Base-by-base conservation (phyloP, 2,329 filamentous ascomycete species). In the Trichoderma pleuroti region DNA sequence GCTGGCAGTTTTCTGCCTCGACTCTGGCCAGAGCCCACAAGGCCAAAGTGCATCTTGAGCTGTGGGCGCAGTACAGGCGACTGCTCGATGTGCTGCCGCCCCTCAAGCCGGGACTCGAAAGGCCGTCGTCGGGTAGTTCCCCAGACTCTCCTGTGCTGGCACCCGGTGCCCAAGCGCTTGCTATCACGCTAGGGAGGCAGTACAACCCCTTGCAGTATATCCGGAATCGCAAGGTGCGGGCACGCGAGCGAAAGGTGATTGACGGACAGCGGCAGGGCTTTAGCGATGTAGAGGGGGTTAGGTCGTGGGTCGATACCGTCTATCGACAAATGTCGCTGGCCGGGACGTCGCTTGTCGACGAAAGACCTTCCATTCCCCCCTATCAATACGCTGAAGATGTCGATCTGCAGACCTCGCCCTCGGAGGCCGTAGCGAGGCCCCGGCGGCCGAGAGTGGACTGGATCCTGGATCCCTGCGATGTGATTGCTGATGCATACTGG, bases 181-280 rank as follows among this genome's bases (percentile, higher is more conserved):
- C 68, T 79, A 80, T 73, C 64, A 82, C 75, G 71, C 79, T 91
- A 9, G 92, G 92, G 5, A 90, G 94, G 66, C 82, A 85, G 2
- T 98, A 98, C 78, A 97, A 99, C 78, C 96, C 95, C 5, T 82
- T 99, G 28, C 96, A 98, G 80, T 93, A 93, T 75, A 92, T 98
- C 69, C 91, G 96, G 24, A 98, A 99, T 77, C 88, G 95, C 61
- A 95, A 94, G 78, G 88, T 96, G 14, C 87, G 96, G 73, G 91
- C 91, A 30, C 88, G 94, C 18, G 93, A 97, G 81, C 88, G 93
- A 52, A 90, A 88, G 74, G 82, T 87, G 0, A 90, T 97, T 39
- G 89, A 96, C 76, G 90, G 92, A 18, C 90, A 93, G 72, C 85
- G 86, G 1, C 90, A 92, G 74, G 93, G 92, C 1, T 98, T 97